phyloP scores from a whole-genome alignment of 2,329 filamentous ascomycete genomes.

The Colletotrichum sp. region DNA sequence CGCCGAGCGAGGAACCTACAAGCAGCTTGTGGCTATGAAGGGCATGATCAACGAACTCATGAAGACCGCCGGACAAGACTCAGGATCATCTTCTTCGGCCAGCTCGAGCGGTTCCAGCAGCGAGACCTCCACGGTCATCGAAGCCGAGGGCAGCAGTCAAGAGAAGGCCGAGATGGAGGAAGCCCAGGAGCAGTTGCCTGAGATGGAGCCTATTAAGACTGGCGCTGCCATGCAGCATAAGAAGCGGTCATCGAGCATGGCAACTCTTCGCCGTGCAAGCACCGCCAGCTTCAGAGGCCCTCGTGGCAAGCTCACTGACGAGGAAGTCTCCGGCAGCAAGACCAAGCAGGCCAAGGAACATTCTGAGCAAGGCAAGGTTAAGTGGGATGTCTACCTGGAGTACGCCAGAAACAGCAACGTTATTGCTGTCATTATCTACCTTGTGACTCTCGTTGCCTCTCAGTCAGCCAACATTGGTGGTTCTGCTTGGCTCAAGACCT shows the following conservation, averaged over 20 bases:
- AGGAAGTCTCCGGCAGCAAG: conserved; percentile 77
- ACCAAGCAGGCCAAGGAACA: conserved; percentile 88
- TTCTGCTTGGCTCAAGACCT: conserved; percentile 91
- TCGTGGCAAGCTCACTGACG: conserved; percentile 82
- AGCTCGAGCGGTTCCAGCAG: conserved; percentile 56
- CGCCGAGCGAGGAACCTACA: conserved; percentile 87
- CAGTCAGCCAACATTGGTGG: conserved; percentile 85
- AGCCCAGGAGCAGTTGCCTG: conserved; percentile 76
- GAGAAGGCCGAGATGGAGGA: conserved; percentile 76
- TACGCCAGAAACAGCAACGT: conserved; percentile 96
- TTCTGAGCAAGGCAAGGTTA: conserved; percentile 94
- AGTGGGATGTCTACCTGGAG: conserved; percentile 93
- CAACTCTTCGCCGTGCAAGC: conserved; percentile 87
- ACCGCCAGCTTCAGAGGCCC: conserved; percentile 89
- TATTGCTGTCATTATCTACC: conserved; percentile 80
- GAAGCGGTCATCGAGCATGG: conserved; percentile 71
- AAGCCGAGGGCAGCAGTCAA: conserved; percentile 49
- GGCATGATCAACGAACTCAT: conserved; percentile 87
- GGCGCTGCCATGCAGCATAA: conserved; percentile 54
- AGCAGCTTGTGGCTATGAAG: conserved; percentile 91
- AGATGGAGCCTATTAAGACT: conserved; percentile 76
- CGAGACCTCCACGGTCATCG: conserved; percentile 64
- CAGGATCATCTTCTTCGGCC: conserved; percentile 42
- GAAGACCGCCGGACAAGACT: conserved; percentile 67
- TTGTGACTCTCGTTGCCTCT: conserved; percentile 76